phyloP scores from a whole-genome alignment of 2,329 filamentous ascomycete species.

The Ceratocystis huliohia region DNA sequence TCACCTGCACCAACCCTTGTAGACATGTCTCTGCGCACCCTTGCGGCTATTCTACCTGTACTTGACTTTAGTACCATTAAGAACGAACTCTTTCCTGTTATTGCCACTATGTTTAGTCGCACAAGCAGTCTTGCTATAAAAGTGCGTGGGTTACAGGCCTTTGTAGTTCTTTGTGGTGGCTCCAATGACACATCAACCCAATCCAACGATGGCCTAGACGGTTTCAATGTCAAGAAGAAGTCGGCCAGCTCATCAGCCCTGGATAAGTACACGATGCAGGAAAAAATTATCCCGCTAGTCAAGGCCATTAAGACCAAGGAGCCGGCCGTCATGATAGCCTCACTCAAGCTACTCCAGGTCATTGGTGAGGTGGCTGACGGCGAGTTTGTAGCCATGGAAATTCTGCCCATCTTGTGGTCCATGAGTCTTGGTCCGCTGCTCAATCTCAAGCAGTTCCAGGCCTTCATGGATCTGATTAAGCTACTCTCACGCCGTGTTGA shows the following conservation, averaged over 20 bases:
- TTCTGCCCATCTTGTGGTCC: conserved; percentile 77
- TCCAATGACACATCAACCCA: conserved; percentile 37
- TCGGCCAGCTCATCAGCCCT: conserved; percentile 62
- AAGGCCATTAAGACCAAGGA: conserved; percentile 96
- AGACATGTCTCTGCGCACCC: conserved; percentile 66
- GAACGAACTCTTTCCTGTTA: conserved; percentile 87
- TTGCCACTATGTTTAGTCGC: conserved; percentile 79
- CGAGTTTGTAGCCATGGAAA: conserved; percentile 84
- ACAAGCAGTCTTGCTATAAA: conserved; percentile 93
- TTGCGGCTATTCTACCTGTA: conserved; percentile 70
- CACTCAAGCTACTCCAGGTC: conserved; percentile 69
- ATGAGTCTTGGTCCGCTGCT: conserved; percentile 86
- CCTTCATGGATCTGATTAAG: conserved; percentile 83
- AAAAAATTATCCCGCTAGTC: conserved; percentile 84
- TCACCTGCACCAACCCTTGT: conserved; percentile 81
- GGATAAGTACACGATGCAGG: conserved; percentile 96
- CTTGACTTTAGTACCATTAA: conserved; percentile 96
- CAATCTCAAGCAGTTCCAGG: conserved; percentile 74
- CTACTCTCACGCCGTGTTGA: conserved; percentile 67
- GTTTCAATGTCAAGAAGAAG: conserved; percentile 47
- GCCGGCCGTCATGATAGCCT: conserved; percentile 92
- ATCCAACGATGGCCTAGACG: conserved; percentile 61
- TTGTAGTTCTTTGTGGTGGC: conserved; percentile 79
- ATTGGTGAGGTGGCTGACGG: conserved; percentile 71
- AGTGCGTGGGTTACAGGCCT: conserved; percentile 78